Evolutionary conservation across 129 eudicot species (phyloP), one percentile per base, ranked within the genome.

Genomic region (Tagetes patula): DNA sequence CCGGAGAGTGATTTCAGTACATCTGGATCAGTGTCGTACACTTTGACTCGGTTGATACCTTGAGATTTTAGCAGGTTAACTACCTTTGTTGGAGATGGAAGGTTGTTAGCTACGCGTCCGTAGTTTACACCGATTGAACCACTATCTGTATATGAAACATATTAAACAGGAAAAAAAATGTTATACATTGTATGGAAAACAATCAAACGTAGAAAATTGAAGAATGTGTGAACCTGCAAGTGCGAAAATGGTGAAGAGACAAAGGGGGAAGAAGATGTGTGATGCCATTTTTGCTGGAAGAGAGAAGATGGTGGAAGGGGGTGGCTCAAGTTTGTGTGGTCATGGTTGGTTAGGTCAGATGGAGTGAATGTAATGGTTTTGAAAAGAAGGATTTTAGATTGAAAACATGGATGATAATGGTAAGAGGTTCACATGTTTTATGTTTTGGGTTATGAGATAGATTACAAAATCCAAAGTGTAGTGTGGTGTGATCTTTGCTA

Each of bases 121-220:
- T 91, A 95, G 88, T 95, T 95, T 0, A 95, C 88, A 0, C 99
- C 99, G 1, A 94, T 80, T 0, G 89, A 82, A n/a, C 96, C 92
- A 10, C 83, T 87, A 47, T 92, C 88, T 87, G 87, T 73, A 84
- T 72, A 71, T n/a, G 66, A 67, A n/a, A 42, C 6, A 20, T 20
- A 20, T 20, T 20, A 20, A 20, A 20, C 27, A 20, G 27, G 27
- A 20, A 20, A 20, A 20, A 20, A 20, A 20, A 20, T 20, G 27
- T 20, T 20, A 20, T 20, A 20, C 27, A 20, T 20, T 20, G 27
- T 20, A 20, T 20, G 27, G 27, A 20, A 20, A 20, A 20, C 27
- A 20, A 20, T 20, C 27, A 58, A 9, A 14, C 1, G 47, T 14
- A 9, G 27, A 20, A 38, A 9, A 20, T 30, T 4, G n/a, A 36